phyloP scores from a whole-genome alignment of 352 stramenopile genomes.

The Elongisporangium prolatum region DNA sequence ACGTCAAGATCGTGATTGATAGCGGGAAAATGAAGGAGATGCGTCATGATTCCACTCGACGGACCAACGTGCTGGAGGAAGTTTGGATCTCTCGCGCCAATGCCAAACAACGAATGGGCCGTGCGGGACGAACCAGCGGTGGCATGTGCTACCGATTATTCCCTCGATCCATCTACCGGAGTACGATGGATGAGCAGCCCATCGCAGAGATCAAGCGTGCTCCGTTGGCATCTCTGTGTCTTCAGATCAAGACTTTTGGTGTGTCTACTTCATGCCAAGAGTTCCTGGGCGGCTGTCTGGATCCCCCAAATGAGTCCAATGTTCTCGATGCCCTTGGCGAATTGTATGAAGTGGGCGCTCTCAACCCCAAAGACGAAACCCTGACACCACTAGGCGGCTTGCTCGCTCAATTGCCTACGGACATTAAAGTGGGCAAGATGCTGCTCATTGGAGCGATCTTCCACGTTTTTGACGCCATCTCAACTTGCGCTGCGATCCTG shows the following conservation, averaged over 20 bases:
- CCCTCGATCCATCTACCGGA: conserved; percentile 66
- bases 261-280: conserved; percentile 56
- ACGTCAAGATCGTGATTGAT: conserved; percentile 95
- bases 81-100: conserved; percentile 90
- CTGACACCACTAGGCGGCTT: conserved; percentile 94
- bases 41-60: conserved; percentile 69
- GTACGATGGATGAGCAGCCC: conserved; percentile 71
- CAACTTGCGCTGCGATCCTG: conserved; percentile 66
- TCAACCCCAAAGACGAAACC: conserved; percentile 48
- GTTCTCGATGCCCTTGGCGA: conserved; percentile 90
- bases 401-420: conserved; percentile 92
- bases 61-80: conserved; percentile 88
- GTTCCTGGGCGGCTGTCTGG: conserved; percentile 90
- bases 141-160: conserved; percentile 90
- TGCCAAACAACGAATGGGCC: conserved; percentile 85
- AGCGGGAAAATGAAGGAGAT: conserved; percentile 92
- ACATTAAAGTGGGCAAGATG: conserved; percentile 97
- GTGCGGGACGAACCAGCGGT: conserved; percentile 90
- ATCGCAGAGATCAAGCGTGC: conserved; percentile 96
- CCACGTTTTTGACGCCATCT: conserved; percentile 68
- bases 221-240: conserved; percentile 92
- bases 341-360: conserved; percentile 85
- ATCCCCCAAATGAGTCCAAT: conserved; percentile 86
- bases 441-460: conserved; percentile 95
- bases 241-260: conserved; percentile 93